These are phyloP conservation scores for Pleurostoma richardsiae DNA, from an alignment of 2,329 filamentous ascomycete genomes.

Conservation along the genomic window DNA sequence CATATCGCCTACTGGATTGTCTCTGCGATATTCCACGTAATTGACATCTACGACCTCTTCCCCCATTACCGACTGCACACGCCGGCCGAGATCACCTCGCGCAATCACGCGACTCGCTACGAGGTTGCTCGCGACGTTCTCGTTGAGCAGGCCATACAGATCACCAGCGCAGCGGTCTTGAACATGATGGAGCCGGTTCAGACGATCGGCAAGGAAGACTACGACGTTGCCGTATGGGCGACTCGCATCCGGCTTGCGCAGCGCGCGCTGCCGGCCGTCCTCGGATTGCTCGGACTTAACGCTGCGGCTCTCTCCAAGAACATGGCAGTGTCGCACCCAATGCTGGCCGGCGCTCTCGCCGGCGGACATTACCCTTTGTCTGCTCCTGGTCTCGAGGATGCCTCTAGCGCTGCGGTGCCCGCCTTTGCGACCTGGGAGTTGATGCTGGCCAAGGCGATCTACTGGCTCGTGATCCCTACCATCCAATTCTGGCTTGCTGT, in stretches of 20 bases:
- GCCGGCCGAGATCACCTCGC: conserved; percentile 80
- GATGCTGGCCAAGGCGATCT: conserved; percentile 66
- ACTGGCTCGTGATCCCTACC: conserved; percentile 71
- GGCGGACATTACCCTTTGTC: conserved; percentile 79
- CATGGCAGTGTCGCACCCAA: conserved; percentile 64
- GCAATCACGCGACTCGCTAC: conserved; percentile 80
- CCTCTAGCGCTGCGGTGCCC: conserved; percentile 50
- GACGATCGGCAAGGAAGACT: conserved; percentile 70
- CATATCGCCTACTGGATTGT: conserved; percentile 84
- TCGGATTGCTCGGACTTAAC: conserved; percentile 72
- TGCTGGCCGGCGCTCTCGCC: conserved; percentile 68
- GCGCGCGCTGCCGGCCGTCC: conserved; percentile 65
- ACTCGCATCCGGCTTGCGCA: conserved; percentile 75
- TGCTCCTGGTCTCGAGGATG: conserved; percentile 50
- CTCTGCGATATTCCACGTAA: conserved; percentile 79
- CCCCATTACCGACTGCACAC: conserved; percentile 92
- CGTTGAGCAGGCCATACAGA: conserved; percentile 87
- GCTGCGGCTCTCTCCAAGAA: conserved; percentile 70
- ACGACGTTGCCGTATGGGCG: conserved; percentile 88
- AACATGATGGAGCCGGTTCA: conserved; percentile 69
- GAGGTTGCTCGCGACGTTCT: conserved; percentile 89
- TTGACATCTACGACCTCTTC: conserved; percentile 82
- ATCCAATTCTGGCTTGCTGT: conserved; percentile 74
- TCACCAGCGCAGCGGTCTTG: conserved; percentile 62
- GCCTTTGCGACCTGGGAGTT: conserved; percentile 85